Conservation (phyloP, 2,329 filamentous ascomycete genomes). For the Harringtonia lauricola region DNA sequence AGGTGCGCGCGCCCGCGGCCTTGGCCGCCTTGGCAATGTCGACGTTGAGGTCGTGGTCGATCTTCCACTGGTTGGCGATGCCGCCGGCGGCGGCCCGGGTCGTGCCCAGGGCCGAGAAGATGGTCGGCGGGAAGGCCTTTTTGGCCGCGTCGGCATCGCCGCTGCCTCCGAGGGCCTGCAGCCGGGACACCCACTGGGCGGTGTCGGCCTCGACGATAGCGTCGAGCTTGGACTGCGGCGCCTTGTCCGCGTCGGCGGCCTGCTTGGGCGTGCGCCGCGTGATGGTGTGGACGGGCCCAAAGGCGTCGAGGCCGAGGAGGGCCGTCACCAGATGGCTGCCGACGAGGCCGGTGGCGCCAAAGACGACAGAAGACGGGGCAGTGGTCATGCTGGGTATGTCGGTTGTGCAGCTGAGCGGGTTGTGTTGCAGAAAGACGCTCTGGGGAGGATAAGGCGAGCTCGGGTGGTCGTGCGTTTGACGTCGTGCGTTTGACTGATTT, state of each 20-base stretch:
- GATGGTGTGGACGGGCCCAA: slow-evolving; percentile 50
- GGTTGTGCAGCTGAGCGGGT: no score
- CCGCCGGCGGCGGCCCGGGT: slow-evolving; percentile 66
- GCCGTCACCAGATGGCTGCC: slow-evolving; percentile 64
- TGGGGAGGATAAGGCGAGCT: no score
- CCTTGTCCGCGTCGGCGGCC: slow-evolving; percentile 32
- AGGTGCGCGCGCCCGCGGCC: slow-evolving; percentile 58
- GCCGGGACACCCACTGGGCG: slow-evolving; percentile 52
- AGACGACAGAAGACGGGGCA: slow-evolving; percentile 26
- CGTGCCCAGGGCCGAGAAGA: slow-evolving; percentile 73
- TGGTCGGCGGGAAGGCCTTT: slow-evolving; percentile 49
- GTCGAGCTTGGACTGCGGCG: slow-evolving; percentile 47
- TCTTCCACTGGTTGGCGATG: slow-evolving; percentile 70
- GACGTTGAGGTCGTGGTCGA: slow-evolving; percentile 80
- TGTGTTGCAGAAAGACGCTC: no score
- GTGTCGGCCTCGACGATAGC: slow-evolving; percentile 59
- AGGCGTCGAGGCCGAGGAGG: slow-evolving; percentile 43
- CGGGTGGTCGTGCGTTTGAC: no score
- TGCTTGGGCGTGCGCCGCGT: slow-evolving; percentile 52
- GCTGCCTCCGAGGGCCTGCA: slow-evolving; percentile 32
- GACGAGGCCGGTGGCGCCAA: slow-evolving; percentile 56
- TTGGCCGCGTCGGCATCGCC: not conserved
- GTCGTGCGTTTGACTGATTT: no score
- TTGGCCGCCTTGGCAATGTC: slow-evolving; percentile 67
- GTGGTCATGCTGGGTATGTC: not conserved